These are phyloP conservation scores for Daedaleopsis sinensis DNA, from an alignment of 768 basidiomycete species.

Conservation along the genomic window DNA sequence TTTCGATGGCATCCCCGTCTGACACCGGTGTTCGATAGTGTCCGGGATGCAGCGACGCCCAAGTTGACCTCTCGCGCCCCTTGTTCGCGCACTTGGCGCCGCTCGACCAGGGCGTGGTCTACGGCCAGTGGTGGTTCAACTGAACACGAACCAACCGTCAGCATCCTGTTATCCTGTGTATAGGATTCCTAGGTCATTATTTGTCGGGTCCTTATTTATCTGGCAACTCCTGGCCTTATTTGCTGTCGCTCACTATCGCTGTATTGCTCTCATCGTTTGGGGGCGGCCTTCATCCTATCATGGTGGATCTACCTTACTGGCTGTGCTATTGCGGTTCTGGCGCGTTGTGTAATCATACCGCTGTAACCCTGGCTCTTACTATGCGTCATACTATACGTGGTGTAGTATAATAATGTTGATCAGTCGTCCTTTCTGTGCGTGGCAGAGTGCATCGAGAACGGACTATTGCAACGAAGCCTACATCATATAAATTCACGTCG, in stretches of 20 bases:
- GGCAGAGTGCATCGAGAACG: not conserved
- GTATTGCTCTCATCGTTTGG: not conserved
- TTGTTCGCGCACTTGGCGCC: slow-evolving; percentile 68
- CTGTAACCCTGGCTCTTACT: slow-evolving; percentile 9
- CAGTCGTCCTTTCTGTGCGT: not conserved
- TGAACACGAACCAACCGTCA: not conserved
- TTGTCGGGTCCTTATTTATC: not conserved
- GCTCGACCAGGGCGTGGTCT: slow-evolving; percentile 51
- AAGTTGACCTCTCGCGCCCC: slow-evolving; percentile 68
- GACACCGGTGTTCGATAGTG: slow-evolving; percentile 43
- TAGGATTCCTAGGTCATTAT: too few relatives aligned
- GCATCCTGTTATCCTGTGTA: too few relatives aligned
- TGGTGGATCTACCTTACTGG: slow-evolving; percentile 5
- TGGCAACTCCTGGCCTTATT: not conserved
- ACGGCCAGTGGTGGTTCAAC: slow-evolving; percentile 61
- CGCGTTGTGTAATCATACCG: slow-evolving; percentile 14
- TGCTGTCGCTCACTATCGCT: slow-evolving; percentile 1
- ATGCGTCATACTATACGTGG: slow-evolving; percentile 5
- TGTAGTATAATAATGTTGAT: slow-evolving; percentile 10
- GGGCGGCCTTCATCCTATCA: not conserved
- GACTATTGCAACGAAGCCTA: not conserved
- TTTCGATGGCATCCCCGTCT: not conserved
- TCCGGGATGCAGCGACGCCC: slow-evolving; percentile 62
- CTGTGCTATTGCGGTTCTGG: slow-evolving; percentile 2
- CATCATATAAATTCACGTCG: too few relatives aligned